Base-by-base conservation (phyloP, 2,329 filamentous ascomycete species). In the Aspergillus amoenus region DNA sequence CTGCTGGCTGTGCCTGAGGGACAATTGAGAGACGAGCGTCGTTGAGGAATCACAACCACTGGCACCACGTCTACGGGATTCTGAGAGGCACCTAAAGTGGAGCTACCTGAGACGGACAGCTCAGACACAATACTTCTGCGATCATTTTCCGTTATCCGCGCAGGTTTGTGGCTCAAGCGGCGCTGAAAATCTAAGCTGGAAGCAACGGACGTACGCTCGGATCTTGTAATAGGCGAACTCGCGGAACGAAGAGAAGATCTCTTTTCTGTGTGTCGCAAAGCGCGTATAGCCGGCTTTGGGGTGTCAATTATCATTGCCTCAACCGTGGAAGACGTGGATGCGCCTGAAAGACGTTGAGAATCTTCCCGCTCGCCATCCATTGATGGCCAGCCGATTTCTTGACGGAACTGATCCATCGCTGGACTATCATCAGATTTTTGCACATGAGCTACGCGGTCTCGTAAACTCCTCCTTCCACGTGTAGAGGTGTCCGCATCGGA, bases 241-340 rank as follows among this genome's bases (percentile, higher is more conserved):
- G 76, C 77, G 50, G 76, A 78, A 18, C 79, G 78, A 37, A 84
- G 70, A 3, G 82, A 82, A 55, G 76, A 68, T 58, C 81, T 81
- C 68, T 81, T 84, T 45, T 78, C 79, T 5, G 78, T 79, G 65
- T 85, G 83, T 50, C 83, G 79, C 50, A 85, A 69, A 1, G 76
- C 79, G 41, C 72, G 73, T 52, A 69, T 74, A 39, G 75, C 71
- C 58, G 74, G 76, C 40, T 76, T 79, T 4, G 80, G 78, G 15
- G 77, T 76, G 17, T 81, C 75, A 44, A 84, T 77, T 30, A 85
- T 81, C 65, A 82, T 76, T 12, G 81, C 83, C 70, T 84, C 81
- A 15, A 85, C 74, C 0, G 82, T 83, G 5, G 83, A 85, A 11
- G 78, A 76, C 21, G 78, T 77, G 3, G 83, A 85, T 3, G 78